phyloP scores from a whole-genome alignment of 2,329 filamentous ascomycete genomes.

The Diaporthe eres region DNA sequence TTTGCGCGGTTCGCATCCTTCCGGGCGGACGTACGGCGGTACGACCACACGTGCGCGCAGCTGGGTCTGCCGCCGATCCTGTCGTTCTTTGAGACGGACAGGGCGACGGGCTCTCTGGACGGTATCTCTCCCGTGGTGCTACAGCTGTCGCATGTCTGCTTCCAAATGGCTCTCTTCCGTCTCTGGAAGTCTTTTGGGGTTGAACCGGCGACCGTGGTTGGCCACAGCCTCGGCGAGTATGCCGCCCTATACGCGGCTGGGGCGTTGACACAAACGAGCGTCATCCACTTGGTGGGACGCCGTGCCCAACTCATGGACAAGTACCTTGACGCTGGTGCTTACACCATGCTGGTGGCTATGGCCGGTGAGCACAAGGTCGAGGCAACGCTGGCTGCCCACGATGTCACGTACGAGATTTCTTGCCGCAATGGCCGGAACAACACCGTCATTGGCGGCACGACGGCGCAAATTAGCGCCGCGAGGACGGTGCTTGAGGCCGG shows the following conservation, averaged over 20 bases:
- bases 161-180: slow-evolving; percentile 69
- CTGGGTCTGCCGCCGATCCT: neutral
- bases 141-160: slow-evolving; percentile 66
- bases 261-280: slow-evolving; percentile 77
- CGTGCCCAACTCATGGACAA: slow-evolving; percentile 75
- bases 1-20: slow-evolving; percentile 42
- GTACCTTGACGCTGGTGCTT: slow-evolving; percentile 75
- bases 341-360: slow-evolving; percentile 68
- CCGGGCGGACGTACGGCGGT: neutral
- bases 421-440: slow-evolving; percentile 83
- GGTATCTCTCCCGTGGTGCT: slow-evolving; percentile 63
- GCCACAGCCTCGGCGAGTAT: slow-evolving; percentile 77
- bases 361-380: slow-evolving; percentile 45
- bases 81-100: slow-evolving; percentile 48
- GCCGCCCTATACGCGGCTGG: slow-evolving; percentile 78
- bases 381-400: slow-evolving; percentile 60
- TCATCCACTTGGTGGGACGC: slow-evolving; percentile 79
- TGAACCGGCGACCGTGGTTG: slow-evolving; percentile 61
- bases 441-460: slow-evolving; percentile 73
- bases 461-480: slow-evolving; percentile 58
- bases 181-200: slow-evolving; percentile 70
- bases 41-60: neutral
- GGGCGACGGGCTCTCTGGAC: slow-evolving; percentile 52
- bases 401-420: slow-evolving; percentile 63
- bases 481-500: slow-evolving; percentile 51